Base-by-base conservation (phyloP, 495 filamentous ascomycete genomes). In the Xylaria longipes region DNA sequence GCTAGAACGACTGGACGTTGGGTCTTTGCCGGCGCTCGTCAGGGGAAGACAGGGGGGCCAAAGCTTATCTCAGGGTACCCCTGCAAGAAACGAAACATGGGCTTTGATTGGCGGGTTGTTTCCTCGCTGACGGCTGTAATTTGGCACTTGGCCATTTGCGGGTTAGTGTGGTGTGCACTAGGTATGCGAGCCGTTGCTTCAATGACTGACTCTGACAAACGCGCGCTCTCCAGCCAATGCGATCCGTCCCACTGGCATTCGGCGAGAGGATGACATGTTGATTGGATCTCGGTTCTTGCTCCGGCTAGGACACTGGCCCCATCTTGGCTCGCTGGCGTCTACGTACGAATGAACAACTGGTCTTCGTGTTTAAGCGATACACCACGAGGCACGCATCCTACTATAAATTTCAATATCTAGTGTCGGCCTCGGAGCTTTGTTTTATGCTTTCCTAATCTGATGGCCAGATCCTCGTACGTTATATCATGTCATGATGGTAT, bases 201-300 rank as follows among this genome's bases (percentile, higher is more conserved):
- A 56, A 22, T 17, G 48, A 56, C 48, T 67, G 48, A 67, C 37
- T 43, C 33, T 39, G 22, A 27, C 60, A 27, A 29, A 43, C 60
- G 37, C 60, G 60, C 37, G n/a, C 37, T 63, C 37, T 27, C 37
- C 9, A 33, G 15, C 37, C 8, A 17, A 65, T 65, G 62, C 62
- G 43, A 46, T 43, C 27, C 52, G 22, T 43, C 37, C 33, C 57
- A 37, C 27, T 63, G 37, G 35, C 41, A 45, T 45, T 33, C 41
- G 5, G 41, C 41, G 35, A 62, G 35, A 9, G n/a, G n/a, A 46
- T 31, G 39, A 41, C 20, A 52, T 37, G 31, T 41, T 70, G 68
- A 63, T 70, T 70, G 68, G 68, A 39, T 70, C 43, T 63, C 56
- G 57, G 57, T 29, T 62, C 68, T 33, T 43, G 25, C 39, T 39